A percentile compares a stretch with the other conserved stretches of the same genome.
Conservation (phyloP, 1,284 basidiomycete genomes). For the Ceratobasidium sp. region DNA sequence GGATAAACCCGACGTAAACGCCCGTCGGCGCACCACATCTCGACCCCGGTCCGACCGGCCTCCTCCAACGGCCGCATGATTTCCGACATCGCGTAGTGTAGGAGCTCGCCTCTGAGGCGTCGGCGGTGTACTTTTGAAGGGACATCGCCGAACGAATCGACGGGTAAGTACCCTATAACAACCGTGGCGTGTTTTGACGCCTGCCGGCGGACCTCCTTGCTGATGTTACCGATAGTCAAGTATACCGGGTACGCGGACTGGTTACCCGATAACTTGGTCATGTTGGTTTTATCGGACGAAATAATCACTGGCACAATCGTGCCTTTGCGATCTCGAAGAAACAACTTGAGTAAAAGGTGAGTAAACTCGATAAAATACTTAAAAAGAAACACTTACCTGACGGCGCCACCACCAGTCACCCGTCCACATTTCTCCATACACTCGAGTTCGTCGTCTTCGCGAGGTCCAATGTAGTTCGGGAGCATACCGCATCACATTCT, state of each 20-base stretch:
- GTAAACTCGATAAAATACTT: neutral
- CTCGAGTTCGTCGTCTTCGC: neutral
- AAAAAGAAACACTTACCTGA: constrained; percentile 30
- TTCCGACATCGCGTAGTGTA: constrained; percentile 50
- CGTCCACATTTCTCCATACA: constrained; percentile 43
- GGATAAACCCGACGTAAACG: too few relatives aligned
- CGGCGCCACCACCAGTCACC: constrained; percentile 48
- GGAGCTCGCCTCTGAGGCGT: constrained; percentile 39
- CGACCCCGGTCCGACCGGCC: constrained; percentile 42
- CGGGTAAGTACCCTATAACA: constrained; percentile 46
- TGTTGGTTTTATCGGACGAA: constrained; percentile 46
- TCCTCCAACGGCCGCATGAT: constrained; percentile 47
- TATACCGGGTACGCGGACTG: constrained; percentile 48
- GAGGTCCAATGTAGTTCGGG: constrained; percentile 16
- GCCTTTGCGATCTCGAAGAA: constrained; percentile 12
- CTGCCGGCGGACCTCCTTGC: constrained; percentile 27
- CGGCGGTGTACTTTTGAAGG: neutral
- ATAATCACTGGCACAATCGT: constrained; percentile 47
- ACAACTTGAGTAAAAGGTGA: constrained; percentile 10
- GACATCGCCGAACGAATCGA: constrained; percentile 5
- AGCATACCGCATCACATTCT: neutral
- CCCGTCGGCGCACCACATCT: constrained; percentile 49
- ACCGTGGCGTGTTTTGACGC: constrained; percentile 20
- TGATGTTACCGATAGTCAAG: constrained; percentile 48
- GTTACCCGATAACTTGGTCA: constrained; percentile 41